Evolutionary conservation across 2,329 filamentous ascomycete genomes (phyloP), one percentile per base, ranked within the genome.

Genomic region (Monosporascus sp.): DNA sequence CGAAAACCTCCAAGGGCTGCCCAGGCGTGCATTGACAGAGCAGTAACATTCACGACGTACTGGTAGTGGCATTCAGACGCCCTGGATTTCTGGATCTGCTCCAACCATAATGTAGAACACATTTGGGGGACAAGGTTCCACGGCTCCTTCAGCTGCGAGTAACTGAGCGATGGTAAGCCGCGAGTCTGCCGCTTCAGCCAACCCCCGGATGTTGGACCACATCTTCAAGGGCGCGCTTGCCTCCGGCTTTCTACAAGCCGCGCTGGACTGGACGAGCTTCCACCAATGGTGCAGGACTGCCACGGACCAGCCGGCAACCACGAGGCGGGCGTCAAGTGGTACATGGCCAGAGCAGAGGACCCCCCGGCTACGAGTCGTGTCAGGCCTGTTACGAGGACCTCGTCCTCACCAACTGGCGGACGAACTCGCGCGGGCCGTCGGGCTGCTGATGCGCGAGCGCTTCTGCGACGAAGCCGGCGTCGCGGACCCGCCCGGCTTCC

Each of bases 21-120:
- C 1, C 54, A 62, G 0, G 59, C 66, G 46, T 74, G 72, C 52
- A 62, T 69, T 34, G 60, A 65, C 20, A 56, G 49, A 1, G 61
- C 62, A 2, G 55, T 66, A 20, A 56, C 64, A 0, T 67, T 68
- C 17, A 45, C 63, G 0, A 66, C 71, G 6, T 64, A 69, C 14
- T 76, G 73, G 73, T 72, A 73, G 57, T 61, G 59, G 3, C 70
- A 76, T 40, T 54, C 65, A 0, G 52, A 56, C 1, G 67, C 65
- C 1, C 68, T 71, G 0, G 58, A 64, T 2, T 74, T 68, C 24
- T 52, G 68, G 3, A 62, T 76, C 36, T 78, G 75, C 56, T 73
- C 72, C 2, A 61, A 66, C 22, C 78, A 76, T 56, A 70, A 75
- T 36, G 64, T 66, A 6, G 70, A 73, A 31, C 51, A 73, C 53